Evolutionary conservation across 179 eudicot species (phyloP).

Genomic region (Silene vulgaris): DNA sequence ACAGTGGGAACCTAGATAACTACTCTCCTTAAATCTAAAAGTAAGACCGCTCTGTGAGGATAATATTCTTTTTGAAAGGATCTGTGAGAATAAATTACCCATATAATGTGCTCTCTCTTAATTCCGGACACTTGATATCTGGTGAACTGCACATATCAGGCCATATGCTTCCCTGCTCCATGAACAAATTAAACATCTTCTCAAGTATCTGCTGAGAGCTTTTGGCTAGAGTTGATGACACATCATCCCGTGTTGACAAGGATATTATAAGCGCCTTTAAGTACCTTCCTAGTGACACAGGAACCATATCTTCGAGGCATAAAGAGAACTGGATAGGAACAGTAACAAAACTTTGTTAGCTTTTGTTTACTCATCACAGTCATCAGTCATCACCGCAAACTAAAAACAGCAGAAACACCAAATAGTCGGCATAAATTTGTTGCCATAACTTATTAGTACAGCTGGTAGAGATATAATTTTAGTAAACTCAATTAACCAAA

Average conservation of each 20-base stretch:
- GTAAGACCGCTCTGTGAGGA: background rate
- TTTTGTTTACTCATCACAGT: background rate
- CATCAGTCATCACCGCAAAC: background rate
- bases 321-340: slow-evolving; percentile 71
- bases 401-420: background rate
- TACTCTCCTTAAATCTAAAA: slow-evolving; percentile 1
- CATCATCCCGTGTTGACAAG: slow-evolving; percentile 36
- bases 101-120: slow-evolving; percentile 68
- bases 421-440: no score
- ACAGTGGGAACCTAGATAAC: background rate
- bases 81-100: slow-evolving; percentile 45
- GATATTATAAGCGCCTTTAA: slow-evolving; percentile 65
- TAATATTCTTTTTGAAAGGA: no score
- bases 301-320: slow-evolving; percentile 97
- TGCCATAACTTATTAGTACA: no score
- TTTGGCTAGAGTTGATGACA: slow-evolving; percentile 31
- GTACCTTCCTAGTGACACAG: slow-evolving; percentile 90
- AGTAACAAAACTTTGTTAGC: background rate
- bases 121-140: slow-evolving; percentile 69
- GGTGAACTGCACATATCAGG: slow-evolving; percentile 77
- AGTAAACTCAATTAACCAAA: background rate
- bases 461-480: background rate
- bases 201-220: slow-evolving; percentile 66
- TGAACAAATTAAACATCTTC: slow-evolving; percentile 77
- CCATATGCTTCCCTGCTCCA: slow-evolving; percentile 92